Conservation (phyloP, 2,329 filamentous ascomycete genomes). For the Arthrobotrys entomopaga region DNA sequence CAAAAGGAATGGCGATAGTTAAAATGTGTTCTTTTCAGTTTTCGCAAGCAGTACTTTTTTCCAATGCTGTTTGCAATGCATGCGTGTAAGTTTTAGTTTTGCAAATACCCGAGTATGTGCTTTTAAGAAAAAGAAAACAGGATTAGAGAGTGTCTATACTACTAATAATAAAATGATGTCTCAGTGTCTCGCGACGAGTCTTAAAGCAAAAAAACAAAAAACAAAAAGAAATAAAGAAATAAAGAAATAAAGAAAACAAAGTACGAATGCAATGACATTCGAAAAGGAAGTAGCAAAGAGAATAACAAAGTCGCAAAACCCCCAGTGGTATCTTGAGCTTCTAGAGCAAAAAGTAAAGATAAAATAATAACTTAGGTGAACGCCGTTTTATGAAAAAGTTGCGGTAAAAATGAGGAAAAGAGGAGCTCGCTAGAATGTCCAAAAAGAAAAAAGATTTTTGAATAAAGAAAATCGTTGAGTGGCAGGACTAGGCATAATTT, state of each 20-base stretch:
- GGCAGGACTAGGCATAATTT: not conserved
- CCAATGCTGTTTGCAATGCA: constrained; percentile 31
- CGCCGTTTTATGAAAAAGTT: constrained; percentile 34
- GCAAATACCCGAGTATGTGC: not conserved
- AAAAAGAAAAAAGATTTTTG: constrained; percentile 2
- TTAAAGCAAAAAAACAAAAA: constrained; percentile 1
- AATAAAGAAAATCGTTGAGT: not conserved
- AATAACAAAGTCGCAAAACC: constrained; percentile 13
- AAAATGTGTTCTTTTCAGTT: constrained; percentile 9
- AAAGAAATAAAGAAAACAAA: constrained; percentile 8
- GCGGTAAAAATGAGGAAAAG: constrained; percentile 16
- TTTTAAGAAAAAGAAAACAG: constrained; percentile 3
- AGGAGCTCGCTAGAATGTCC: constrained; percentile 43
- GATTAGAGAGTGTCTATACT: constrained; percentile 36
- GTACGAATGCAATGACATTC: constrained; percentile 3
- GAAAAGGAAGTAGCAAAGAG: too few relatives aligned
- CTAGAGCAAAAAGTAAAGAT: constrained; percentile 29
- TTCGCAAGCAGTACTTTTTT: constrained; percentile 36
- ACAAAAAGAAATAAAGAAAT: constrained; percentile 6
- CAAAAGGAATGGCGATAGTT: constrained; percentile 27
- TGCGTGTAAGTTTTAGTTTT: constrained; percentile 9
- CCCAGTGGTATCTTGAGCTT: constrained; percentile 47
- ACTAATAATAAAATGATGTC: constrained; percentile 16
- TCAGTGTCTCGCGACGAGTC: not conserved
- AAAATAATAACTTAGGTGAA: constrained; percentile 30